Evolutionary conservation across 257 asterid species (phyloP).

Genomic region (Solanum sejunctum): DNA sequence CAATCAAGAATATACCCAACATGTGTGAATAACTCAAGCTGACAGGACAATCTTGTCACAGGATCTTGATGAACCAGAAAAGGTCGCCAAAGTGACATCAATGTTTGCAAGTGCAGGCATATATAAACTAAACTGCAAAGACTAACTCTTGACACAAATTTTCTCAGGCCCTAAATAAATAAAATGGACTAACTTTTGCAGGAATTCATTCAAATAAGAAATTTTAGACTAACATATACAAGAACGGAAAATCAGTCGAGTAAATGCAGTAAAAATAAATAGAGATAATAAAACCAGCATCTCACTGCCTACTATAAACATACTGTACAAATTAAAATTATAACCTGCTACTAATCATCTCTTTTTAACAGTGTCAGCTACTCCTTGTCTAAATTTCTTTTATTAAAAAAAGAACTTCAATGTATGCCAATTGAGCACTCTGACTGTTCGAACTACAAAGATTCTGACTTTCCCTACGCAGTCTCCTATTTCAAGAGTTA

Average conservation of each 20-base stretch:
- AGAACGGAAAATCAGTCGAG: neutral
- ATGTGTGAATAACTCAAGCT: neutral
- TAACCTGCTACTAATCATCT: neutral
- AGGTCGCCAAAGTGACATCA: neutral
- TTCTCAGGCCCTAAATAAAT: neutral
- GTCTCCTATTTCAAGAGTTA: slow-evolving; percentile 6
- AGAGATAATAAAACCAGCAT: slow-evolving; percentile 1
- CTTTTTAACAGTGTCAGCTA: neutral
- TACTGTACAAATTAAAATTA: slow-evolving; percentile 1
- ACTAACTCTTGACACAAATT: neutral
- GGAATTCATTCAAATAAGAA: neutral
- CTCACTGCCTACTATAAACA: neutral
- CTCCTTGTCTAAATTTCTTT: neutral
- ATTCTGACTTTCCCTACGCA: neutral
- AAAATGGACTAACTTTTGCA: neutral
- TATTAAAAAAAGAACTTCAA: neutral
- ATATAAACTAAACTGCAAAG: neutral
- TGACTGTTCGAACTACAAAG: neutral
- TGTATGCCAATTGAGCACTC: neutral
- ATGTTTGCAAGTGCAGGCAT: neutral
- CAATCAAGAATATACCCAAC: neutral
- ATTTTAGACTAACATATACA: neutral
- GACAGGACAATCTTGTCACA: neutral
- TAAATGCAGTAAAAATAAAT: neutral
- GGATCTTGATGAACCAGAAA: neutral